phyloP scores from a whole-genome alignment of 1,284 basidiomycete species.

The Anthracocystis panici-leucophaei region DNA sequence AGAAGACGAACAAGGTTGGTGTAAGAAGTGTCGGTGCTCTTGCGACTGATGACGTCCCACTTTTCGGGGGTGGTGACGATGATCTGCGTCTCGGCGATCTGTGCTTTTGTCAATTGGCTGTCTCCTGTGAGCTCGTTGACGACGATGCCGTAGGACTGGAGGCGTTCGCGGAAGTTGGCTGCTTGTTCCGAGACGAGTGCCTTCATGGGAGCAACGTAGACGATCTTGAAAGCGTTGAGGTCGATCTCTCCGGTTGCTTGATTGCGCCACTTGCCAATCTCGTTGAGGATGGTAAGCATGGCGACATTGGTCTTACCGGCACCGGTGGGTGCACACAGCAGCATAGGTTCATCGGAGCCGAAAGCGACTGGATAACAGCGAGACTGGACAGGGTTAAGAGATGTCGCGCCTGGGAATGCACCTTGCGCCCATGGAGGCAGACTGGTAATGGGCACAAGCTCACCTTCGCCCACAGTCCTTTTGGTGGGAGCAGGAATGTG shows the following conservation, averaged over 20 bases:
- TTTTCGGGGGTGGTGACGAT: conserved; percentile 99
- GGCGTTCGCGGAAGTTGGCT: conserved; percentile 75
- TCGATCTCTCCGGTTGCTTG: conserved; percentile 86
- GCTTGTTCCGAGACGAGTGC: conserved; percentile 69
- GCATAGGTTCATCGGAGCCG: conserved; percentile 87
- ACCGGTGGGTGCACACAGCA: conserved; percentile 97
- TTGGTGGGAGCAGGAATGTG: conserved; percentile 95
- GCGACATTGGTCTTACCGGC: conserved; percentile 99
- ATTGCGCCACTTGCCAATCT: conserved; percentile 72
- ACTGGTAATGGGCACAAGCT: conserved; percentile 80
- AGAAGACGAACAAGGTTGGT: conserved; percentile 96
- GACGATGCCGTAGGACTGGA: conserved; percentile 84
- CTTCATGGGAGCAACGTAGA: conserved; percentile 98
- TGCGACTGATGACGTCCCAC: conserved; percentile 95
- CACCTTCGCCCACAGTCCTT: conserved; percentile 74
- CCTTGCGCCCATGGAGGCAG: conserved; percentile 84
- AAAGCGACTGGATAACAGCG: conserved; percentile 85
- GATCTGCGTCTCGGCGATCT: conserved; percentile 96
- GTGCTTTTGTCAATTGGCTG: conserved; percentile 96
- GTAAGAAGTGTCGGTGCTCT: conserved; percentile 95
- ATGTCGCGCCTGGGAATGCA: conserved; percentile 74
- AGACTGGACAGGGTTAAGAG: conserved; percentile 84
- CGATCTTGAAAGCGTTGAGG: conserved; percentile 92
- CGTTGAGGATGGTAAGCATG: conserved; percentile 76
- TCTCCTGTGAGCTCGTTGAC: conserved; percentile 98